Base-by-base conservation (phyloP, 345 rosid genomes). In the Murraya koenigii region DNA sequence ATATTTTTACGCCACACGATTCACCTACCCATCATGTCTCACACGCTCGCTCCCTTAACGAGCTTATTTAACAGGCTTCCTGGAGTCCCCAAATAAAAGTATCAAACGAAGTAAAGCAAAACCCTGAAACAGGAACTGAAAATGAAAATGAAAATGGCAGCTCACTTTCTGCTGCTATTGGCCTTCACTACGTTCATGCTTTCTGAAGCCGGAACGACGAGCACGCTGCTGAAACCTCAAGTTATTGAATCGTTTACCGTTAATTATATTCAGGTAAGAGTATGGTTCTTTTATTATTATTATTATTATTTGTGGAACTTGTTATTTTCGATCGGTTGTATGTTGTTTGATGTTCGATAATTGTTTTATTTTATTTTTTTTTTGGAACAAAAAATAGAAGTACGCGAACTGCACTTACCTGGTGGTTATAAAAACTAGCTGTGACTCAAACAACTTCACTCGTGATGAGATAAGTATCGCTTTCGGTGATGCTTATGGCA, bases 401-500 rank as follows among this genome's bases (percentile, higher is more conserved):
- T 62, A 79, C 54, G 88, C 85, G 60, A 89, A 89, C 74, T 96
- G 99, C 75, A 77, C 91, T 9, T 96, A 92, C 82, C 63, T 86
- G 66, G 90, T 91, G 79, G 72, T 78, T 44, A 86, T 93, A 75
- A 75, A n/a, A 23, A 96, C 98, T 35, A 94, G 99, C 84, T 94
- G 99, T 71, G 86, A 97, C 41, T 96, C 99, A 3, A 49, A 87
- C 8, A 71, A 20, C 71, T 89, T 87, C 77, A 94, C 97, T 4
- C 87, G 98, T 23, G 99, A 96, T 75, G 94, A 87, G 76, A 94
- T 96, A 69, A 90, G 99, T 49, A 76, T 96, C 38, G 74, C 99
- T 47, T 96, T 96, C 32, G 98, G 99, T 2, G 98, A 96, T 80
- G 97, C 91, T 19, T 92, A 93, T 55, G 99, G 95, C 60, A 92